phyloP scores from a whole-genome alignment of 108 stramenopile species.

The Nitzschia palea region DNA sequence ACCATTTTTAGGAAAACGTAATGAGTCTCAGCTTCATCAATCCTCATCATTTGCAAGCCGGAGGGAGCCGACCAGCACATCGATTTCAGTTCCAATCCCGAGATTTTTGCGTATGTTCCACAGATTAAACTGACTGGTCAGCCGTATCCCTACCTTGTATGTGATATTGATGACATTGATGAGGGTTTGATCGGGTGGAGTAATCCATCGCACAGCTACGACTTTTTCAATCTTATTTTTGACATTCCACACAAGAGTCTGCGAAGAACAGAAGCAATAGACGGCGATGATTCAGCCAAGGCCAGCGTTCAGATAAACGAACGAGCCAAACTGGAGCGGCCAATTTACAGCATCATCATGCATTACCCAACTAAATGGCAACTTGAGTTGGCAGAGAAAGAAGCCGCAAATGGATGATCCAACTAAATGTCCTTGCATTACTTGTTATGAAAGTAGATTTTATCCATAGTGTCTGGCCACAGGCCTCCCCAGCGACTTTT shows the following conservation, averaged over 20 bases:
- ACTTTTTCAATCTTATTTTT: slow-evolving; percentile 70
- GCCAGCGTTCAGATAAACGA: too few species aligned
- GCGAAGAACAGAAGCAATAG: slow-evolving; percentile 21
- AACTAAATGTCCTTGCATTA: not conserved
- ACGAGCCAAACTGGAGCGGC: too few species aligned
- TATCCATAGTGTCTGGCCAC: slow-evolving; percentile 66
- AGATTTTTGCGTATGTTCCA: slow-evolving; percentile 66
- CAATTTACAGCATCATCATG: slow-evolving; percentile 65
- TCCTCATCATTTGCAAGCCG: slow-evolving; percentile 30
- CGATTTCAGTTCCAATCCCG: slow-evolving; percentile 64
- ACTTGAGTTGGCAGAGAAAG: slow-evolving; percentile 3
- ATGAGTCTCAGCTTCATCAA: not conserved
- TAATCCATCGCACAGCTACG: slow-evolving; percentile 54
- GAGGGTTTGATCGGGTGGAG: slow-evolving; percentile 69
- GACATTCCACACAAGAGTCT: slow-evolving; percentile 54
- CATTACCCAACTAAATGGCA: slow-evolving; percentile 52
- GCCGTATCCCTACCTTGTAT: slow-evolving; percentile 67
- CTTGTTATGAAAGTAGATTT: not conserved
- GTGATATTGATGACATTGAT: slow-evolving; percentile 65
- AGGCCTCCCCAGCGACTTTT: slow-evolving; percentile 85
- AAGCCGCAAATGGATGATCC: not conserved
- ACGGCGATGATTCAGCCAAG: too few species aligned
- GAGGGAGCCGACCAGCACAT: slow-evolving; percentile 54
- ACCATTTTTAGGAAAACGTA: not conserved
- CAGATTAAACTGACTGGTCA: slow-evolving; percentile 52